phyloP scores from a whole-genome alignment of 495 filamentous ascomycete genomes.

The Tuber indicum region DNA sequence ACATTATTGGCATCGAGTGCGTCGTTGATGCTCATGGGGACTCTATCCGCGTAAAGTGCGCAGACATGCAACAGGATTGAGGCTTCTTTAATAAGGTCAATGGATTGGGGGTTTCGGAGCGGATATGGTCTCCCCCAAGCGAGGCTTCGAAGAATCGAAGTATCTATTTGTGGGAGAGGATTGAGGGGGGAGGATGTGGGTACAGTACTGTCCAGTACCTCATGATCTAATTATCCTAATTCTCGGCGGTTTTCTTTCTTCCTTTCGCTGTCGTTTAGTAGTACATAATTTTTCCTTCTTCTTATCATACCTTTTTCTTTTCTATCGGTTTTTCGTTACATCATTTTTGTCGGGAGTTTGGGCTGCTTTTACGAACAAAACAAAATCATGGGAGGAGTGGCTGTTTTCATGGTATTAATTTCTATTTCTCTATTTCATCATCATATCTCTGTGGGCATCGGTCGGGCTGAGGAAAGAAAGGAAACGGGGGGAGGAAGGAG shows the following conservation, averaged over 20 bases:
- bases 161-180: slow-evolving; percentile 30
- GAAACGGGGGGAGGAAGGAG: neutral
- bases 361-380: slow-evolving; percentile 3
- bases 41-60: slow-evolving; percentile 69
- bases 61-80: slow-evolving; percentile 76
- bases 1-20: slow-evolving; percentile 85
- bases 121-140: slow-evolving; percentile 57
- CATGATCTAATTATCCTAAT: slow-evolving; percentile 37
- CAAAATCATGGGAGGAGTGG: neutral
- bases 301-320: neutral
- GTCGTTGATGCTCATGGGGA: slow-evolving; percentile 72
- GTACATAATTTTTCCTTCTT: neutral
- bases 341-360: neutral
- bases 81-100: slow-evolving; percentile 90
- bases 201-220: slow-evolving; percentile 47
- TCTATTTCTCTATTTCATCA: neutral
- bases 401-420: neutral
- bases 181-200: slow-evolving; percentile 52
- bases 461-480: neutral
- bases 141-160: slow-evolving; percentile 25
- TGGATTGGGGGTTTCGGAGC: slow-evolving; percentile 77
- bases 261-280: slow-evolving; percentile 9
- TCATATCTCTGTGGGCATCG: neutral
- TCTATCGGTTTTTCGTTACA: neutral
- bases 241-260: neutral